Percentiles rank a stretch among this genome's conserved stretches.
Evolutionary conservation across 495 filamentous ascomycete species (phyloP).

Genomic region (Geopyxis carbonaria): DNA sequence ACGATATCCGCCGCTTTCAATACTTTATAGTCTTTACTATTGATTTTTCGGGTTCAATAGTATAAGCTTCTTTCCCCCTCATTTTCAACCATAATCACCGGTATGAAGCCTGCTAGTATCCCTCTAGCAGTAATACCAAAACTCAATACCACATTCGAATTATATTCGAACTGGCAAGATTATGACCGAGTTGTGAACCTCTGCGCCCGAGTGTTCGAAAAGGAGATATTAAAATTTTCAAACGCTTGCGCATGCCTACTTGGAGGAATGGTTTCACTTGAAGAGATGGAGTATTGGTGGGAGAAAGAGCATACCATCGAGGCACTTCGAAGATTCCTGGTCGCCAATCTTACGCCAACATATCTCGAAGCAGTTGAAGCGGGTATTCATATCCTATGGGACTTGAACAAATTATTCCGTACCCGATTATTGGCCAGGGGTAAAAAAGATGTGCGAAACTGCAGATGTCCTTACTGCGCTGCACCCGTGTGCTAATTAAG

Average conservation of each 20-base stretch:
- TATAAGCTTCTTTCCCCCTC: too few relatives aligned
- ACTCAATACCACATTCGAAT: not conserved
- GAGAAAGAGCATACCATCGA: slow-evolving; percentile 10
- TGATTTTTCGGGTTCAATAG: too few relatives aligned
- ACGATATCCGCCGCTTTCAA: too few relatives aligned
- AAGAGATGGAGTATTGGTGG: slow-evolving; percentile 16
- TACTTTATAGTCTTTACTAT: too few relatives aligned
- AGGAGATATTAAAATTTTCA: slow-evolving; percentile 16
- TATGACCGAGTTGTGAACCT: not conserved
- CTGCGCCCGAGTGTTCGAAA: slow-evolving; percentile 6
- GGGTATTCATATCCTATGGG: slow-evolving; percentile 8
- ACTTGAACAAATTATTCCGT: slow-evolving; percentile 15
- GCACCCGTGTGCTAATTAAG: too few relatives aligned
- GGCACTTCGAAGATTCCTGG: slow-evolving; percentile 14
- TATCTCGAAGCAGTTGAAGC: slow-evolving; percentile 13
- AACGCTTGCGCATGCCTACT: slow-evolving; percentile 23
- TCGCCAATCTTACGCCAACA: not conserved
- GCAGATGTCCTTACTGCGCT: too few relatives aligned
- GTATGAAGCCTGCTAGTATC: slow-evolving; percentile 3
- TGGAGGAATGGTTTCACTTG: slow-evolving; percentile 10
- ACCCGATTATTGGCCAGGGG: not conserved
- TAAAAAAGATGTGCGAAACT: not conserved
- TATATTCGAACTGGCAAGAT: slow-evolving; percentile 1
- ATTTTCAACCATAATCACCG: slow-evolving; percentile 1
- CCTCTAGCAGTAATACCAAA: not conserved